Conservation (phyloP, 169 alveolate genomes). For the Plasmodium cynomolgi region DNA sequence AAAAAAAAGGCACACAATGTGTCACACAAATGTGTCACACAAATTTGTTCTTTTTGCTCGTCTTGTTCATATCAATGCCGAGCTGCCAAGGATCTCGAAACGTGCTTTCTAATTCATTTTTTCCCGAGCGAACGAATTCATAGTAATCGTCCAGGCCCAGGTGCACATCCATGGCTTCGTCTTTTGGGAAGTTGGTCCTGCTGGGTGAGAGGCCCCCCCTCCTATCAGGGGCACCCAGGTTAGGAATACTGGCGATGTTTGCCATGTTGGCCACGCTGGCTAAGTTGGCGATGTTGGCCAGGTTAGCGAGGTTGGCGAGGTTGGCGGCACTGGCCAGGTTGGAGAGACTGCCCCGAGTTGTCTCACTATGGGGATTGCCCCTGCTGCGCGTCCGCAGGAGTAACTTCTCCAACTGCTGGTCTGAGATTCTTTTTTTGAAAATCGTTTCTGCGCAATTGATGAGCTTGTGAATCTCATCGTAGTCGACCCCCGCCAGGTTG, state of each 20-base stretch:
- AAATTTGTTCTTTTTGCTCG: not conserved
- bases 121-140: not conserved
- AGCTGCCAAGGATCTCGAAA: slow-evolving; percentile 35
- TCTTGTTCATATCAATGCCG: not conserved
- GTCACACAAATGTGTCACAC: not conserved
- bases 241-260: not conserved
- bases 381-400: not conserved
- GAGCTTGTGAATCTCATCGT: not conserved
- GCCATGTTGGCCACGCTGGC: not conserved
- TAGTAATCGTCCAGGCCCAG: slow-evolving; percentile 1
- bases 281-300: not conserved
- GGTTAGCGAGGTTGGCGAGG: not conserved
- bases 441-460: slow-evolving; percentile 3
- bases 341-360: not conserved
- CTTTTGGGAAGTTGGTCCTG: not conserved
- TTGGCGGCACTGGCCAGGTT: not conserved
- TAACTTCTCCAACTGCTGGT: slow-evolving; percentile 8
- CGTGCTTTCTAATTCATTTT: slow-evolving; percentile 26
- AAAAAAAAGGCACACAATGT: not conserved
- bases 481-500: not conserved
- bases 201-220: not conserved
- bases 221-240: not conserved
- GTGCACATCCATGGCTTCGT: not conserved
- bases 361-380: not conserved
- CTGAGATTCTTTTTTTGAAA: not conserved